These are phyloP conservation scores for Pythium oligandrum DNA, from an alignment of 352 stramenopile genomes.

Conservation along the genomic window DNA sequence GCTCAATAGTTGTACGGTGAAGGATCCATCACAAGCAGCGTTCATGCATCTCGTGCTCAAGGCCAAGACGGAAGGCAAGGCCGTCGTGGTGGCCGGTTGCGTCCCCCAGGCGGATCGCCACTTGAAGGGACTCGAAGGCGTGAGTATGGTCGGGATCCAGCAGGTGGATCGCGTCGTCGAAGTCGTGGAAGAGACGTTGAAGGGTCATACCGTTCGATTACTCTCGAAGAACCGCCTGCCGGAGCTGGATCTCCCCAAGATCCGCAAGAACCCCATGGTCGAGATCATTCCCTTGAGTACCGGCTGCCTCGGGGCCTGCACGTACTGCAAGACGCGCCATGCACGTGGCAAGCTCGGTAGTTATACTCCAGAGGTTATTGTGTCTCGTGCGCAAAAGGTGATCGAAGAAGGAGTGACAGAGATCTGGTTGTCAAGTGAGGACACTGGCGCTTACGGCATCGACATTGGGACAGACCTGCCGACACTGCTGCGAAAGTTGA, in stretches of 20 bases:
- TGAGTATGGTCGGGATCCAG: constrained; percentile 88
- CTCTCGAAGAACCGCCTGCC: constrained; percentile 80
- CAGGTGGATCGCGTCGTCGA: constrained; percentile 91
- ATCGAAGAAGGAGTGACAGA: constrained; percentile 83
- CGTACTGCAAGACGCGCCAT: constrained; percentile 93
- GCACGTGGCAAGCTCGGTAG: constrained; percentile 88
- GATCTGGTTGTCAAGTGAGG: constrained; percentile 90
- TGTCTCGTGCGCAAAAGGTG: constrained; percentile 57
- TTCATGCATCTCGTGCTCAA: constrained; percentile 89
- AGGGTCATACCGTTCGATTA: constrained; percentile 85
- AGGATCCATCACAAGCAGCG: constrained; percentile 87
- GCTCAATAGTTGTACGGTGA: constrained; percentile 93
- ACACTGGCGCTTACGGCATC: constrained; percentile 90
- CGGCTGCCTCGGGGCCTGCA: constrained; percentile 89
- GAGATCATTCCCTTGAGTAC: constrained; percentile 92
- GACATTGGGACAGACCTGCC: constrained; percentile 83
- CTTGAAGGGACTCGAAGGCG: constrained; percentile 73
- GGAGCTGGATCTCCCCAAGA: constrained; percentile 88
- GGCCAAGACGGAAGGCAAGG: constrained; percentile 70
- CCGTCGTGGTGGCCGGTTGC: constrained; percentile 88
- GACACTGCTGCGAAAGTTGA: constrained; percentile 58
- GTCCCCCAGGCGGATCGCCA: constrained; percentile 88
- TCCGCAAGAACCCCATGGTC: constrained; percentile 89
- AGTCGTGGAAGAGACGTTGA: constrained; percentile 89
- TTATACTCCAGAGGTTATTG: constrained; percentile 80